These are phyloP conservation scores for Cryptomeria japonica DNA, from an alignment of 75 land plant genomes.

Conservation along the genomic window DNA sequence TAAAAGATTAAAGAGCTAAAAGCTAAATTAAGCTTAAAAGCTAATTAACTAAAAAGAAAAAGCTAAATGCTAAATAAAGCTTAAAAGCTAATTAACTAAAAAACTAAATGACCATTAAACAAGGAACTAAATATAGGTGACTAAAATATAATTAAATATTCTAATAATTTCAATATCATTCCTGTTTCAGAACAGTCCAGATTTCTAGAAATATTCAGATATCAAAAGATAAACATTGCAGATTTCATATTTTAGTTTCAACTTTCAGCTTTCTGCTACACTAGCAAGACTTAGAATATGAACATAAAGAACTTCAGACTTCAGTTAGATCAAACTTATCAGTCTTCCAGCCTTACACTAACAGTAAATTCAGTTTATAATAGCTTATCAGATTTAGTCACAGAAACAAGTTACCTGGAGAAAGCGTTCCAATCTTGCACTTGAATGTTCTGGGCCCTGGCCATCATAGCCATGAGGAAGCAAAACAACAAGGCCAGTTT, in stretches of 20 bases:
- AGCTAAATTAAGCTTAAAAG: too few relatives aligned
- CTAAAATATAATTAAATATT: too few relatives aligned
- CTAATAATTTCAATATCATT: background rate
- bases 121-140: too few relatives aligned
- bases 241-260: background rate
- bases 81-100: too few relatives aligned
- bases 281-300: background rate
- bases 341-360: background rate
- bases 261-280: background rate
- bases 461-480: constrained; percentile 99
- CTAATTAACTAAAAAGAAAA: too few relatives aligned
- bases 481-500: constrained; percentile 81
- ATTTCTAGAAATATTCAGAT: background rate
- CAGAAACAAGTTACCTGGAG: constrained; percentile 61
- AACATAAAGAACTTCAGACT: background rate
- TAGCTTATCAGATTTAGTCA: background rate
- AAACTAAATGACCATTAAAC: too few relatives aligned
- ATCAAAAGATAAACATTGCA: too few relatives aligned
- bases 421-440: constrained; percentile 90
- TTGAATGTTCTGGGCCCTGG: constrained; percentile 98
- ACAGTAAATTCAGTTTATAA: background rate
- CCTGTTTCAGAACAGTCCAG: background rate
- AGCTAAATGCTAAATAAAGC: too few relatives aligned
- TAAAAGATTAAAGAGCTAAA: too few relatives aligned
- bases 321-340: background rate